phyloP scores from a whole-genome alignment of 352 stramenopile species.

The Bremia lactucae region DNA sequence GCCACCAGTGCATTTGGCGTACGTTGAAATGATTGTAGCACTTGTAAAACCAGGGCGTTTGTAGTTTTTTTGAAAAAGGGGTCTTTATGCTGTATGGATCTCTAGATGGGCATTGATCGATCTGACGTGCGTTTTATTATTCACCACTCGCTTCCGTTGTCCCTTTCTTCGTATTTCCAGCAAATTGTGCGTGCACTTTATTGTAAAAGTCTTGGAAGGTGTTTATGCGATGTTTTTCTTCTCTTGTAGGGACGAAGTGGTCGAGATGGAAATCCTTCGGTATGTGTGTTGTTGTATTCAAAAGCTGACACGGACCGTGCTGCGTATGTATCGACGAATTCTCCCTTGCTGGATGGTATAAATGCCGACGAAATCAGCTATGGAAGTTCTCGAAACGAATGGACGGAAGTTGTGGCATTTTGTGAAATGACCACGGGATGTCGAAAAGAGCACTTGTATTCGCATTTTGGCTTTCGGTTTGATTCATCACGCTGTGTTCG shows the following conservation, averaged over 20 bases:
- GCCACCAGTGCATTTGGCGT: constrained; percentile 74
- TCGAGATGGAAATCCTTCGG: constrained; percentile 38
- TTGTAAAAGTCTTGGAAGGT: not conserved
- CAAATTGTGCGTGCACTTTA: constrained; percentile 44
- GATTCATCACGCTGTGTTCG: constrained; percentile 21
- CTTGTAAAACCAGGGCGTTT: not conserved
- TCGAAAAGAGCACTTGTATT: constrained; percentile 44
- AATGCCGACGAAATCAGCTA: constrained; percentile 12
- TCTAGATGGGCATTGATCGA: constrained; percentile 74
- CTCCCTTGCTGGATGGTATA: constrained; percentile 15
- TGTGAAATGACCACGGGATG: constrained; percentile 41
- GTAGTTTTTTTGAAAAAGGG: not conserved
- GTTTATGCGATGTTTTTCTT: not conserved
- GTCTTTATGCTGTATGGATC: not conserved
- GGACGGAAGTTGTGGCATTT: constrained; percentile 46
- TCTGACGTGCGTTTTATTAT: constrained; percentile 67
- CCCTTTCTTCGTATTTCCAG: constrained; percentile 56
- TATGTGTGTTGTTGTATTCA: constrained; percentile 54
- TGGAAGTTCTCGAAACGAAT: constrained; percentile 29
- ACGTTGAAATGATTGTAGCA: constrained; percentile 1
- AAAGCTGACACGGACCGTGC: constrained; percentile 45
- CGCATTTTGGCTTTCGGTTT: constrained; percentile 45
- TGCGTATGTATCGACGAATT: constrained; percentile 32
- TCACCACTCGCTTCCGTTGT: constrained; percentile 59
- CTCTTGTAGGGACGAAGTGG: constrained; percentile 47